Base-by-base conservation (phyloP, 2,329 filamentous ascomycete genomes). In the Sclerotinia trifoliorum region DNA sequence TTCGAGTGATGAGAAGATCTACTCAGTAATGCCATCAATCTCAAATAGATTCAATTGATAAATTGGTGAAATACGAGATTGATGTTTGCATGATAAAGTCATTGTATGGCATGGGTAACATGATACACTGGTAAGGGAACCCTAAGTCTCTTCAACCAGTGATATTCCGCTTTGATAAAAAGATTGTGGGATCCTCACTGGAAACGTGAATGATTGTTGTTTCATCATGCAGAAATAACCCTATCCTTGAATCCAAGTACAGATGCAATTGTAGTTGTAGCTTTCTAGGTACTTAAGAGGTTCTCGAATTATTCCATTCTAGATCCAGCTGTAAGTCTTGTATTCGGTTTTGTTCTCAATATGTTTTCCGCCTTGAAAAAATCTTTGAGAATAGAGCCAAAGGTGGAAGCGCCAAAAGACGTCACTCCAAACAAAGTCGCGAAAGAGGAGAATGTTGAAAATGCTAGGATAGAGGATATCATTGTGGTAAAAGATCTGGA, bases 51-150 rank as follows among this genome's bases (percentile, higher is more conserved):
- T n/a, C 13, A 26, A 35, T 19, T 35, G 44, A 51, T 19, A 51
- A 19, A 26, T 49, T 49, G 24, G 7, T 35, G n/a, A 62, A 24
- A 46, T 62, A 39, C 19, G 26, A 66, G 29, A 48, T 60, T 48
- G 15, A 60, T 66, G 26, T 60, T 66, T 60, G 64, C 54, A 49
- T 51, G 32, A 66, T 49, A 35, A 60, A 42, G 21, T 29, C 54
- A 32, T 39, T 39, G 44, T 58, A 49, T n/a, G 35, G 24, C 55
- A 65, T 65, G 46, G 32, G 46, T 44, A 51, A 49, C 17, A 39
- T 66, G 54, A 60, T 60, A 66, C 64, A 61, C 65, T 66, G 55
- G 65, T 61, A 42, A 61, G 54, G 46, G 46, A 52, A 52, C 32
- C 65, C 19, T 35, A 32, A 51, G 17, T 52, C 32, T 26, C 44